Evolutionary conservation across 768 basidiomycete species (phyloP).

Genomic region (Kwoniella bestiolae): DNA sequence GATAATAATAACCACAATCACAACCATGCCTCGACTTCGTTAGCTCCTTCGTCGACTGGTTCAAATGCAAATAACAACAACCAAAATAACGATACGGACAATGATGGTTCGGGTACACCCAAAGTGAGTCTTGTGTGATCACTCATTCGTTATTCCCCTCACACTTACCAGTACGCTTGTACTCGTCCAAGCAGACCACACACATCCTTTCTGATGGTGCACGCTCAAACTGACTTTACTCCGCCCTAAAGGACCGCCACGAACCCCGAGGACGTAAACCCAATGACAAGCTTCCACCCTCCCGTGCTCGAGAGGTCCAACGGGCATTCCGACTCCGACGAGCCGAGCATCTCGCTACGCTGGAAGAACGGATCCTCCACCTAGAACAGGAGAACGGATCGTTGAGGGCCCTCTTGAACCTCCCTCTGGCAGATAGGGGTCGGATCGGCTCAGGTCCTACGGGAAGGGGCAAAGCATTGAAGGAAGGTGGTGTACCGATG

Average conservation of each 20-base stretch:
- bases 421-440: conserved; percentile 43
- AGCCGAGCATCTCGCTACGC: conserved; percentile 56
- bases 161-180: no score
- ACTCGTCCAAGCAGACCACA: no score
- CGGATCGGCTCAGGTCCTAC: conserved; percentile 57
- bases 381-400: conserved; percentile 57
- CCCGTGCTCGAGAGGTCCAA: conserved; percentile 58
- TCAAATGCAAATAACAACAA: background rate
- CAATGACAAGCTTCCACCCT: conserved; percentile 55
- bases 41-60: conserved; percentile 3
- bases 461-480: conserved; percentile 55
- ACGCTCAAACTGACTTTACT: no score
- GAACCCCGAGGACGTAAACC: conserved; percentile 57
- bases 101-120: conserved; percentile 2
- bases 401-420: conserved; percentile 45
- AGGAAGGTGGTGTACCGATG: conserved; percentile 58
- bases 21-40: conserved; percentile 4
- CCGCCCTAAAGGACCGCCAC: conserved; percentile 51
- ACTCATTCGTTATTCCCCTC: no score
- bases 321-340: conserved; percentile 57
- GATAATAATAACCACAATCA: conserved; percentile 5
- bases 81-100: background rate
- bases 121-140: conserved; percentile 2
- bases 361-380: conserved; percentile 57
- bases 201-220: no score